Conservation (phyloP, 305 asterid genomes). For the Fraxinus ornus region DNA sequence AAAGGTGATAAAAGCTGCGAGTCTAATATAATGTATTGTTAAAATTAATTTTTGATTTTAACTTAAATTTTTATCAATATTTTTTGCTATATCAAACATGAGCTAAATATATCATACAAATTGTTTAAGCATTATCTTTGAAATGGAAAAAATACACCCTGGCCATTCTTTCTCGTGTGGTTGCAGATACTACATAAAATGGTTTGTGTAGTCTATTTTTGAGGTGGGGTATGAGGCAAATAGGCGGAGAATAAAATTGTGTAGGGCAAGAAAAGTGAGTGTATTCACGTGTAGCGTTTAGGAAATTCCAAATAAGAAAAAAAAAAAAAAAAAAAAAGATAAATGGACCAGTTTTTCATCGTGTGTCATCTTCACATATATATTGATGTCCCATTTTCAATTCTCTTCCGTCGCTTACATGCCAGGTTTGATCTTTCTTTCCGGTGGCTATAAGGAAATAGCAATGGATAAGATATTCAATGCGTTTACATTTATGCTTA, state of each 20-base stretch:
- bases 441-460: conserved; percentile 41
- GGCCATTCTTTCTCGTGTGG: not conserved
- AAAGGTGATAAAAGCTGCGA: not conserved
- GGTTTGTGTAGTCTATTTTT: conserved; percentile 43
- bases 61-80: no score
- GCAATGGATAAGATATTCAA: conserved; percentile 42
- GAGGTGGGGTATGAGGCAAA: conserved; percentile 26
- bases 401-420: conserved; percentile 57
- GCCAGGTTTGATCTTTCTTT: conserved; percentile 43
- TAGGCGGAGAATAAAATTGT: not conserved
- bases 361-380: conserved; percentile 48
- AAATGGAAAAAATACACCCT: not conserved
- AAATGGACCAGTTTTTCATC: conserved; percentile 28
- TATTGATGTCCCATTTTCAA: conserved; percentile 23
- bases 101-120: not conserved
- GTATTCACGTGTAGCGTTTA: conserved; percentile 41
- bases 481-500: not conserved
- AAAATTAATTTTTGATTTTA: no score
- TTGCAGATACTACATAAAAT: not conserved
- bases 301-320: conserved; percentile 30
- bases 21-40: no score
- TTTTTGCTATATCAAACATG: not conserved
- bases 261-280: not conserved
- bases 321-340: not conserved
- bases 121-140: not conserved